Base-by-base conservation (phyloP, 2,329 filamentous ascomycete genomes). In the Huntiella abstrusa region DNA sequence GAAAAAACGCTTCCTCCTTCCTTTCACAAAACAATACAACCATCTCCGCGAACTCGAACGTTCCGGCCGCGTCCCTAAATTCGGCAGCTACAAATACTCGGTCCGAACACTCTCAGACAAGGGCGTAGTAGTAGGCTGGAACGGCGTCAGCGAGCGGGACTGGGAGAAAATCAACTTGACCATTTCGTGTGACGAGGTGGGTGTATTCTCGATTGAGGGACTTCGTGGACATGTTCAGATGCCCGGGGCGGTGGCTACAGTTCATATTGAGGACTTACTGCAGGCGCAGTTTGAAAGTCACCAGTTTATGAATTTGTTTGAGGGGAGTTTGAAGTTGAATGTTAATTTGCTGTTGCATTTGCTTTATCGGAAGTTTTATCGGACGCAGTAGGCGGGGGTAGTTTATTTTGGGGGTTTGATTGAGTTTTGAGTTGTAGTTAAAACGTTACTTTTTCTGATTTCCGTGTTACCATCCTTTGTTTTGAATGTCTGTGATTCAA, bases 331-430 rank as follows among this genome's bases (percentile, higher is more conserved):
- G 58, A 80, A 82, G 63, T 73, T 98, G 57, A 96, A 96, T 62
- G 91, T 98, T 57, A 98, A 98, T 66, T 63, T 98, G 58, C 76
- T 98, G 64, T 69, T 98, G 68, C 91, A 98, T 70, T 69, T 96
- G 62, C 74, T 98, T 54, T 96, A 96, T 70, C 93, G 92, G 74
- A 98, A 98, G 71, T 98, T 98, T 63, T 98, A 98, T 60, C 68
- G 76, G 51, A 80, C 77, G 50, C 75, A 79, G 56, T 77, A 64
- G 28, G 33, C 13, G 36, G 35, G 35, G 12, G 12, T 11, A 33
- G 33, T 16, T 11, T 35, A n/a, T 13, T 35, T 37, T 19, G 19
- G 19, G 33, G 33, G 22, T 33, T 36, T 32, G n/a, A 15, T 43
- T 43, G 41, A 16, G 33, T 7, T 4, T 43, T 16, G 15, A 33